Evolutionary conservation across 306 rosid species (phyloP).

Genomic region (Quillaja saponaria): DNA sequence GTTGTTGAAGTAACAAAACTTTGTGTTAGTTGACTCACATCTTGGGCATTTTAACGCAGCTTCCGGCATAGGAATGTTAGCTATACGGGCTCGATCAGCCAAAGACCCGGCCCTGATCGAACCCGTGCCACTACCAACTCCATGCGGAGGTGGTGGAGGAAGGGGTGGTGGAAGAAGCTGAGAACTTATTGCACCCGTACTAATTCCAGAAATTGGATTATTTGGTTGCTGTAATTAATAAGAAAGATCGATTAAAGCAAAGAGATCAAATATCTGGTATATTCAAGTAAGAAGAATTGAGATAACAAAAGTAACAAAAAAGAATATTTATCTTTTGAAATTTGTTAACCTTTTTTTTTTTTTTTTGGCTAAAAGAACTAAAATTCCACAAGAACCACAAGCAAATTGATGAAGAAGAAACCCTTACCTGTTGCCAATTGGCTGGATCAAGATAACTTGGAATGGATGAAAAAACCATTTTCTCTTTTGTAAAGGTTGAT

Average conservation of each 20-base stretch:
- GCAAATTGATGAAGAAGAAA: constrained; percentile 35
- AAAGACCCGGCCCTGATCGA: constrained; percentile 72
- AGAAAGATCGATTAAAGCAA: constrained; percentile 20
- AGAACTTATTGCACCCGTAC: constrained; percentile 29
- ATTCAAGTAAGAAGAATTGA: constrained; percentile 52
- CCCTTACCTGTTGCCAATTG: constrained; percentile 87
- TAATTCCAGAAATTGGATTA: constrained; percentile 36
- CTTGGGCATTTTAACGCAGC: constrained; percentile 71
- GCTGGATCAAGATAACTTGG: constrained; percentile 87
- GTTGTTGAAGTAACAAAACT: constrained; percentile 92
- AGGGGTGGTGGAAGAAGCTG: constrained; percentile 50
- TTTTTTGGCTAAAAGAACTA: constrained; percentile 9
- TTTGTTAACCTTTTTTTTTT: constrained; percentile 15
- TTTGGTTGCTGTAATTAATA: constrained; percentile 36
- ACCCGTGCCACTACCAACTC: constrained; percentile 34
- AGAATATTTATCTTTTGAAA: constrained; percentile 66
- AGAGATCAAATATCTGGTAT: constrained; percentile 64
- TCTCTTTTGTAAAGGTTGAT: constrained; percentile 71
- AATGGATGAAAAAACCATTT: constrained; percentile 86
- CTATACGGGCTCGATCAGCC: constrained; percentile 88
- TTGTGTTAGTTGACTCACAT: constrained; percentile 88
- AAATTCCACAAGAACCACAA: constrained; percentile 11
- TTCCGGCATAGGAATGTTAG: constrained; percentile 76
- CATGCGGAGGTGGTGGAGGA: constrained; percentile 45
- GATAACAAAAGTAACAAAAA: constrained; percentile 42